phyloP scores from a whole-genome alignment of 805 yeast genomes.

The Millerago galiae region DNA sequence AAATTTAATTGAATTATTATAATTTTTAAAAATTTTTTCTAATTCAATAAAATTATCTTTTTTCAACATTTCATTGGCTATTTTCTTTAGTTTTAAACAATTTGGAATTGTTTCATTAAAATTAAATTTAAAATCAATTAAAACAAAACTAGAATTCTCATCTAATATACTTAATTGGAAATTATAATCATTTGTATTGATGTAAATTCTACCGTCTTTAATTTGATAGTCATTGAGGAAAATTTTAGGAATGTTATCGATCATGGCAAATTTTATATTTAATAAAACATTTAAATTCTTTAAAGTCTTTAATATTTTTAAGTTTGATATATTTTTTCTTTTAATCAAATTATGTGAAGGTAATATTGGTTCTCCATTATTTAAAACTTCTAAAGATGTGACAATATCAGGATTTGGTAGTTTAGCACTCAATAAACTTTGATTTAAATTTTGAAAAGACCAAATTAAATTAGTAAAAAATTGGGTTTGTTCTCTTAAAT shows the following conservation, averaged over 20 bases:
- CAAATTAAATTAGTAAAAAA: constrained; percentile 56
- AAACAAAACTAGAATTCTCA: constrained; percentile 62
- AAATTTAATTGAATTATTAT: constrained; percentile 58
- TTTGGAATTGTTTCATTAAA: constrained; percentile 4
- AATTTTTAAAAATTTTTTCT: constrained; percentile 49
- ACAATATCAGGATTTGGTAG: constrained; percentile 85
- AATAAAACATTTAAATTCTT: constrained; percentile 65
- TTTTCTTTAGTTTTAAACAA: constrained; percentile 39
- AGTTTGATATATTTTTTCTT: constrained; percentile 42
- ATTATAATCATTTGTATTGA: constrained; percentile 58
- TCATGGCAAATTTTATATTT: constrained; percentile 67
- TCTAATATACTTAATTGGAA: constrained; percentile 74
- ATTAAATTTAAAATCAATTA: constrained; percentile 66
- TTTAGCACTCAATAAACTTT: constrained; percentile 79
- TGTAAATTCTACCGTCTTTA: constrained; percentile 66
- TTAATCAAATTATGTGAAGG: constrained; percentile 54
- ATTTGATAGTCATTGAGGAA: constrained; percentile 55
- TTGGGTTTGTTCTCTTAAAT: constrained; percentile 77
- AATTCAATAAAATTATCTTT: constrained; percentile 43
- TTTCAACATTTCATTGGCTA: constrained; percentile 47
- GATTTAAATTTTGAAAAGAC: constrained; percentile 62
- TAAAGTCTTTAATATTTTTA: constrained; percentile 53
- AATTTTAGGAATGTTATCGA: constrained; percentile 52
- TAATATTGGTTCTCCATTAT: constrained; percentile 68
- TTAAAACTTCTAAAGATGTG: constrained; percentile 81